Evolutionary conservation across 1,284 basidiomycete species (phyloP).

Genomic region (Puccinia sorghi): DNA sequence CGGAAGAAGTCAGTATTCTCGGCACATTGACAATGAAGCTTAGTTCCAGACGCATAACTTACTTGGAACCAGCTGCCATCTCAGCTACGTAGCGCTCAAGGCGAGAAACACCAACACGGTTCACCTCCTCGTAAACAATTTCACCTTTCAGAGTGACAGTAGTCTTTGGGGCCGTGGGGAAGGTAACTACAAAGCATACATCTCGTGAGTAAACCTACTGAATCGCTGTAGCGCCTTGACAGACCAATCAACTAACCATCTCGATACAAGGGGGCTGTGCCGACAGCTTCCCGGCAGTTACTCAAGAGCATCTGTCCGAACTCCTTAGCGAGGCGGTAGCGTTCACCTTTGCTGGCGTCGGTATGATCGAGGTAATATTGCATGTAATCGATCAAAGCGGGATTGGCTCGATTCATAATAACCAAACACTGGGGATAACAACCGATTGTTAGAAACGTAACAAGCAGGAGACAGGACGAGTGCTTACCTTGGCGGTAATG

Average conservation of each 20-base stretch:
- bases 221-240: conserved; percentile 42
- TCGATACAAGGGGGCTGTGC: conserved; percentile 83
- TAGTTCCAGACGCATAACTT: conserved; percentile 16
- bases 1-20: conserved; percentile 54
- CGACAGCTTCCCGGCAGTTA: conserved; percentile 82
- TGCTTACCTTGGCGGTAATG: conserved; percentile 51
- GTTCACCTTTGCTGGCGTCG: conserved; percentile 80
- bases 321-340: conserved; percentile 89
- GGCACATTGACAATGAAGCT: conserved; percentile 60
- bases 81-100: conserved; percentile 84
- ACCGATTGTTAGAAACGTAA: conserved; percentile 64
- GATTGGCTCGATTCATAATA: conserved; percentile 95
- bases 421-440: conserved; percentile 81
- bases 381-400: conserved; percentile 84
- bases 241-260: conserved; percentile 68
- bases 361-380: conserved; percentile 87
- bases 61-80: conserved; percentile 90
- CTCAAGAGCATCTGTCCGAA: conserved; percentile 95
- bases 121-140: conserved; percentile 90
- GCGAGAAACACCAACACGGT: conserved; percentile 92
- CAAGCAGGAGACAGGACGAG: not conserved
- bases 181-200: conserved; percentile 70
- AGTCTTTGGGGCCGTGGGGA: conserved; percentile 95
- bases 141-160: conserved; percentile 91
- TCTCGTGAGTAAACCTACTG: conserved; percentile 38